These are phyloP conservation scores for Amanita rubescens DNA, from an alignment of 768 basidiomycete species.

Conservation along the genomic window DNA sequence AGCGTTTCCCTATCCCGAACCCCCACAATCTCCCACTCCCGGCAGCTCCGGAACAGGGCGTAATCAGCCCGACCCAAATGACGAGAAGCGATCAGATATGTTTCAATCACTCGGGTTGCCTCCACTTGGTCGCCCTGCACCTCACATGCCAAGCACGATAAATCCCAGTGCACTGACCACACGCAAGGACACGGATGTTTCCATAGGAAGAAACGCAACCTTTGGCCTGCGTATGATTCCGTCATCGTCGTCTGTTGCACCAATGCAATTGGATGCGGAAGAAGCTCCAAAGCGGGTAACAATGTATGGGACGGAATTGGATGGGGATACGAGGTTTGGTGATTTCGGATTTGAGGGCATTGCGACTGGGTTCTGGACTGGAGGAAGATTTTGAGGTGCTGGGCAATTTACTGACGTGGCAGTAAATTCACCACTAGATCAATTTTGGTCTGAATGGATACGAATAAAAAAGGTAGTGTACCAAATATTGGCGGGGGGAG, in stretches of 20 bases:
- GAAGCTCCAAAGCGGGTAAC: constrained; percentile 51
- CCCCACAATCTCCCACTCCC: constrained; percentile 53
- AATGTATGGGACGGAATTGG: constrained; percentile 81
- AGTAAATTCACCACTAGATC: constrained; percentile 23
- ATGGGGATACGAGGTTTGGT: constrained; percentile 77
- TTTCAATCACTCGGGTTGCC: constrained; percentile 42
- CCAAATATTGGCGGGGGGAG: no score
- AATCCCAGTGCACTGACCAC: constrained; percentile 34
- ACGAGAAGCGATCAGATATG: constrained; percentile 33
- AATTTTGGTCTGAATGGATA: no score
- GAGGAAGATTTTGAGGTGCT: constrained; percentile 19
- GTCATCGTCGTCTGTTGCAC: constrained; percentile 19
- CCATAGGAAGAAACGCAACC: constrained; percentile 36
- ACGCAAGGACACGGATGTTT: constrained; percentile 17
- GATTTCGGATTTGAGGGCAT: constrained; percentile 79
- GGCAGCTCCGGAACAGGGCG: constrained; percentile 23
- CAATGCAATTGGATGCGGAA: constrained; percentile 7
- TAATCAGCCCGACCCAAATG: constrained; percentile 1
- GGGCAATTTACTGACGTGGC: not conserved
- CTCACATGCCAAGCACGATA: constrained; percentile 29
- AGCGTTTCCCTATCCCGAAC: constrained; percentile 45
- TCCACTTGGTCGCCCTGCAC: constrained; percentile 27
- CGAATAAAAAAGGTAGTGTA: not conserved
- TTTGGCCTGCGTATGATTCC: constrained; percentile 34
- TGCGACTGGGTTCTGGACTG: constrained; percentile 64